These are phyloP conservation scores for Crepidotus variabilis DNA, from an alignment of 768 basidiomycete species.

Conservation along the genomic window DNA sequence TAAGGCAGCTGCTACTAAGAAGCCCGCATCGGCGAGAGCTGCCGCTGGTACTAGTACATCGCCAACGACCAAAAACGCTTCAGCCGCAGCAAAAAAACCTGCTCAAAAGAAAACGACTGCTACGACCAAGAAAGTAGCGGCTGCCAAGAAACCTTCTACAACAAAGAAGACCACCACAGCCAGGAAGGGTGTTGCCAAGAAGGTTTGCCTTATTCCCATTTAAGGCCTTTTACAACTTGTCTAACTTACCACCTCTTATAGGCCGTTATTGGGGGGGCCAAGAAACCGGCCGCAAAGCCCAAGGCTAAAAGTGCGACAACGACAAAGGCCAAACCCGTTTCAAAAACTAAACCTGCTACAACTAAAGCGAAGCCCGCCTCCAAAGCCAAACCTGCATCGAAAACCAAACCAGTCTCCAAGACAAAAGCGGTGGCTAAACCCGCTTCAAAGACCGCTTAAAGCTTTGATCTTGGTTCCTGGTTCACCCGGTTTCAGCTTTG, in stretches of 20 bases:
- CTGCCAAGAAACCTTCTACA: conserved; percentile 24
- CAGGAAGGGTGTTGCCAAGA: conserved; percentile 49
- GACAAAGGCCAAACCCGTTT: conserved; percentile 20
- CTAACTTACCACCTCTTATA: conserved; percentile 9
- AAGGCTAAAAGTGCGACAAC: conserved; percentile 32
- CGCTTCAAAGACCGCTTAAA: conserved; percentile 11
- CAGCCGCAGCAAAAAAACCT: conserved; percentile 6
- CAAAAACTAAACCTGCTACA: conserved; percentile 25
- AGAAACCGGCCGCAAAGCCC: conserved; percentile 31
- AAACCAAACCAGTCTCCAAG: conserved; percentile 19
- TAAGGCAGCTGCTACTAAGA: conserved; percentile 18
- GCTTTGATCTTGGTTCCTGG: not conserved
- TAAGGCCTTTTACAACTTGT: not conserved
- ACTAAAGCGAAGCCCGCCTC: conserved; percentile 25
- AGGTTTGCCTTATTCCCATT: conserved; percentile 33
- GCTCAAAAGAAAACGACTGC: conserved; percentile 13
- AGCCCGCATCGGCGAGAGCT: conserved; percentile 12
- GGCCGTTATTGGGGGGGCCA: conserved; percentile 36
- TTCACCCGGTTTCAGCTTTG: too few relatives aligned
- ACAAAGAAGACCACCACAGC: conserved; percentile 19
- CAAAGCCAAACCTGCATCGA: conserved; percentile 21
- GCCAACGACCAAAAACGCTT: too few relatives aligned
- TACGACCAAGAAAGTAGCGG: conserved; percentile 19
- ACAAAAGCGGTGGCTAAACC: conserved; percentile 19
- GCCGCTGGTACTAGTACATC: too few relatives aligned